Evolutionary conservation across 148 eudicot genomes (phyloP).

Genomic region (Rhododendron molle): DNA sequence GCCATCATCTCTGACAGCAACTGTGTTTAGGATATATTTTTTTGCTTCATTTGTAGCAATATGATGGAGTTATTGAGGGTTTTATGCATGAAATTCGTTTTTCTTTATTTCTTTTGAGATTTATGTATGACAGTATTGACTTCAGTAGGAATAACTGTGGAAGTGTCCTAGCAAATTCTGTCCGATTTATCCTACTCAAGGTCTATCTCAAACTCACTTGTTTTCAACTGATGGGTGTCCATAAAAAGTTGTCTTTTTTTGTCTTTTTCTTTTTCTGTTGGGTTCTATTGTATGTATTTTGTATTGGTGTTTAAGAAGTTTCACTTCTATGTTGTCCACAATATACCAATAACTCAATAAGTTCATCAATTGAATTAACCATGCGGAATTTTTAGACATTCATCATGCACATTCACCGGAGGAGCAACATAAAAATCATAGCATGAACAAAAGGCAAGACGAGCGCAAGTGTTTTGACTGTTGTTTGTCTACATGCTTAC

Average conservation of each 20-base stretch:
- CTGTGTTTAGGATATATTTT: not conserved
- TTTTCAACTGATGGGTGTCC: not conserved
- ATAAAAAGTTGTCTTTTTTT: too few relatives aligned
- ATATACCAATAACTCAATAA: too few relatives aligned
- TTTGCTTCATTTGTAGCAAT: not conserved
- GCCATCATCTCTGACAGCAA: not conserved
- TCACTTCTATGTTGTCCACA: too few relatives aligned
- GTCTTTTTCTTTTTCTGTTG: not conserved
- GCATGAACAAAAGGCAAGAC: not conserved
- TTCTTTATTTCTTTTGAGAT: not conserved
- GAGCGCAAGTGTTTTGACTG: not conserved
- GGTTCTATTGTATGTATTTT: not conserved
- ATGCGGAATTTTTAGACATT: not conserved
- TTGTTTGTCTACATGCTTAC: not conserved
- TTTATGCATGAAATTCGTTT: not conserved
- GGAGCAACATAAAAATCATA: not conserved
- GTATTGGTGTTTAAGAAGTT: not conserved
- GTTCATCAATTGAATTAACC: not conserved
- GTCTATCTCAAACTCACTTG: not conserved
- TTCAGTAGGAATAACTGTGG: not conserved
- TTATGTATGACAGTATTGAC: not conserved
- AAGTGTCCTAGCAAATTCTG: not conserved
- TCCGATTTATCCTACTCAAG: not conserved
- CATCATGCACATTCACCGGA: not conserved
- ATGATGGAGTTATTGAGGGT: not conserved